phyloP scores from a whole-genome alignment of 225 moss, liverwort and hornwort genomes.

The Polytrichum formosum region DNA sequence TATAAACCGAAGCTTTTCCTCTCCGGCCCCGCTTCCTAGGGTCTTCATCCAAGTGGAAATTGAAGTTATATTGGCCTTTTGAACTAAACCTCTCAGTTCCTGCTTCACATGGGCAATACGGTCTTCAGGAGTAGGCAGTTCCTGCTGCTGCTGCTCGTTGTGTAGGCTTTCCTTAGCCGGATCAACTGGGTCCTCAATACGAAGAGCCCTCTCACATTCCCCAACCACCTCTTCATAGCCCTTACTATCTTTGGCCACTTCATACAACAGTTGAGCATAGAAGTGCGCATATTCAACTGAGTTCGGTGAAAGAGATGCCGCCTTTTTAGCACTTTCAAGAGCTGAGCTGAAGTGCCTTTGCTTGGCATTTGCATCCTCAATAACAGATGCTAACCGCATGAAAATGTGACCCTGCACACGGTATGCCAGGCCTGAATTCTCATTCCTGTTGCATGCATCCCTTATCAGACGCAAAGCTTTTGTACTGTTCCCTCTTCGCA shows the following conservation, averaged over 20 bases:
- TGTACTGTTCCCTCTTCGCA: conserved; percentile 40
- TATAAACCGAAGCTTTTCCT: conserved; percentile 43
- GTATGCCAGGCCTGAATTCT: conserved; percentile 27
- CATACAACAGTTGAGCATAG: conserved; percentile 41
- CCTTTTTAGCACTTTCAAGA: conserved; percentile 38
- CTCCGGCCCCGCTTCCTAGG: conserved; percentile 31
- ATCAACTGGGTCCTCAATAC: conserved; percentile 37
- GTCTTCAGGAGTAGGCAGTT: conserved; percentile 31
- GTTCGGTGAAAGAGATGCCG: conserved; percentile 25
- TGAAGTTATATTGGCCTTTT: conserved; percentile 43
- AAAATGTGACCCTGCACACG: conserved; percentile 54
- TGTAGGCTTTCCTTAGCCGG: conserved; percentile 43
- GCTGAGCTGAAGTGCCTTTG: conserved; percentile 30
- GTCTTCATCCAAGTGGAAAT: conserved; percentile 52
- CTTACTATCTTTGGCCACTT: conserved; percentile 40
- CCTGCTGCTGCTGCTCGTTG: conserved; percentile 37
- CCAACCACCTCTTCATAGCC: conserved; percentile 42
- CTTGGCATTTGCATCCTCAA: conserved; percentile 34
- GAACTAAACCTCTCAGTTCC: conserved; percentile 35
- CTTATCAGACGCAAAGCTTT: conserved; percentile 37
- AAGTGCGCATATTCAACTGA: conserved; percentile 44
- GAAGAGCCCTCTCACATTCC: conserved; percentile 41
- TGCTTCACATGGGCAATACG: conserved; percentile 36
- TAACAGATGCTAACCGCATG: conserved; percentile 40
- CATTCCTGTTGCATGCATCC: conserved; percentile 32